Evolutionary conservation across 2,329 filamentous ascomycete species (phyloP).

Genomic region (Cladosporium sp.): DNA sequence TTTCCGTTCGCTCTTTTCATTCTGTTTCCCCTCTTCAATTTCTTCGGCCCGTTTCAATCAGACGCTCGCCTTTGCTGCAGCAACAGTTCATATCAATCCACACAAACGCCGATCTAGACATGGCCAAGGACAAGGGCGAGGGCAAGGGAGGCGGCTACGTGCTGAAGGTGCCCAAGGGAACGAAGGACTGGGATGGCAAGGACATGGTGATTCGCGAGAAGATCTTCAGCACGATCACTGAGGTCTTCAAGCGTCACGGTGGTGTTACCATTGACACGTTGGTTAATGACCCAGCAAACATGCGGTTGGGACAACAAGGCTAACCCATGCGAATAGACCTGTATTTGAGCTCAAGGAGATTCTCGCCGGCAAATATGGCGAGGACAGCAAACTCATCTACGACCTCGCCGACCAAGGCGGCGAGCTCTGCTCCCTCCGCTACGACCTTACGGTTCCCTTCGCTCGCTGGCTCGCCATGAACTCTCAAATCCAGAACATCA

Average conservation of each 20-base stretch:
- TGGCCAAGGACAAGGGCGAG: constrained; percentile 44
- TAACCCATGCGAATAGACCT: constrained; percentile 35
- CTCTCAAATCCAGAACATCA: constrained; percentile 73
- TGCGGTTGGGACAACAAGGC: background rate
- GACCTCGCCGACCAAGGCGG: constrained; percentile 84
- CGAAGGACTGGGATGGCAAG: constrained; percentile 77
- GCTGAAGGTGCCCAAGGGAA: constrained; percentile 88
- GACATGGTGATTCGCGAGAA: constrained; percentile 77
- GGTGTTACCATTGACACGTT: constrained; percentile 74
- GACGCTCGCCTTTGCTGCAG: constrained; percentile 8
- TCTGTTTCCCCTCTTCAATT: background rate
- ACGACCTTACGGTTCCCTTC: constrained; percentile 85
- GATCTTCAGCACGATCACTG: constrained; percentile 71
- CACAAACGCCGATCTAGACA: constrained; percentile 30
- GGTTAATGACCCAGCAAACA: constrained; percentile 17
- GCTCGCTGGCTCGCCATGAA: constrained; percentile 94
- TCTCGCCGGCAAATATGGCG: constrained; percentile 83
- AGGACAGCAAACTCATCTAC: constrained; percentile 90
- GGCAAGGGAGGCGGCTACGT: constrained; percentile 43
- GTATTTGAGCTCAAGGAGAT: constrained; percentile 88
- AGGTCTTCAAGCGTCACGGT: constrained; percentile 80
- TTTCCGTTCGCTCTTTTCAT: constrained; percentile 10
- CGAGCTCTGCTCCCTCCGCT: constrained; percentile 78
- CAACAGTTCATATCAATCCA: constrained; percentile 2
- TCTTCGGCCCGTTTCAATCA: background rate